Evolutionary conservation across 495 filamentous ascomycete species (phyloP).

Genomic region (Pseudoneurospora amorphoporcata): DNA sequence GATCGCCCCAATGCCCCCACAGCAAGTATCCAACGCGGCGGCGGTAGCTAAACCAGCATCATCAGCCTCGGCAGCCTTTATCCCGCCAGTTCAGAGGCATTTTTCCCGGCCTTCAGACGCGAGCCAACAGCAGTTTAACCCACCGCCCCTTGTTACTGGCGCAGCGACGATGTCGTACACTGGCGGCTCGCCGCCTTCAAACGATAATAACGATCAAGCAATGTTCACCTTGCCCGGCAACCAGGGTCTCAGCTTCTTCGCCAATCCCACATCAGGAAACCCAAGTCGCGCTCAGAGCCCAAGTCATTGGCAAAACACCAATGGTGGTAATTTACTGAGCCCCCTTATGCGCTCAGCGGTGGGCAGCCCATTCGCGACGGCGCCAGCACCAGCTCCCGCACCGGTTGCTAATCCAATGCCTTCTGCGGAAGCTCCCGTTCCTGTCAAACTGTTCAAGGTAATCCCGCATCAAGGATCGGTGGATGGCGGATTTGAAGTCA

Average conservation of each 20-base stretch:
- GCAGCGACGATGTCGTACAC: constrained; percentile 16
- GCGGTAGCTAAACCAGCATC: background rate
- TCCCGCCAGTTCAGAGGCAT: background rate
- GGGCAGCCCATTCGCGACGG: background rate
- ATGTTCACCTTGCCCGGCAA: background rate
- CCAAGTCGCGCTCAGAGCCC: constrained; percentile 13
- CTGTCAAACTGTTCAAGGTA: constrained; percentile 38
- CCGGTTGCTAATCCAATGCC: background rate
- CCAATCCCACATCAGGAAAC: constrained; percentile 2
- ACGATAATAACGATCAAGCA: background rate
- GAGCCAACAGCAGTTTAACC: background rate
- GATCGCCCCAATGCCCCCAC: background rate
- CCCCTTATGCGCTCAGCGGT: constrained; percentile 48
- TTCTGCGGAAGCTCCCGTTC: background rate
- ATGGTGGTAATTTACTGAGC: constrained; percentile 3
- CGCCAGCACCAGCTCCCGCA: background rate
- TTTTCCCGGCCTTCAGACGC: background rate
- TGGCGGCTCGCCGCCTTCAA: background rate
- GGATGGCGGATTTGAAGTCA: constrained; percentile 76
- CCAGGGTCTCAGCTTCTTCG: background rate
- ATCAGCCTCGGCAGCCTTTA: background rate
- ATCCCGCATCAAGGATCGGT: constrained; percentile 75
- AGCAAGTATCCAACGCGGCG: background rate
- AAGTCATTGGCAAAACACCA: background rate
- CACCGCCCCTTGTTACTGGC: background rate